These are phyloP conservation scores for Sphaerulina populicola DNA, from an alignment of 2,329 filamentous ascomycete species.

Conservation along the genomic window DNA sequence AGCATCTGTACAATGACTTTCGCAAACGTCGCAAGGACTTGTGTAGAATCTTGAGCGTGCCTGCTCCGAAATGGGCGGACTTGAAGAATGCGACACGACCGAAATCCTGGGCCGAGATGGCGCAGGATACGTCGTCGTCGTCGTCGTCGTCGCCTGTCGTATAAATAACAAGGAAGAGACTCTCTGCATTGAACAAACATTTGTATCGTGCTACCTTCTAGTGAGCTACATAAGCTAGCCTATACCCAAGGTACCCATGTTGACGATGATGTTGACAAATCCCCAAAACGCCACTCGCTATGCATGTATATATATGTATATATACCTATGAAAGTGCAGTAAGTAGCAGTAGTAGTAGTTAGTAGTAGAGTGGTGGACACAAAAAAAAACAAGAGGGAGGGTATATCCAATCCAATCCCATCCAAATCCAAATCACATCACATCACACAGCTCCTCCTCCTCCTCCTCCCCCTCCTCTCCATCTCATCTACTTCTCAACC, in stretches of 20 bases:
- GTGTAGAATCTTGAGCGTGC: constrained; percentile 30
- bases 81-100: constrained; percentile 18
- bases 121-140: neutral
- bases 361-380: too few relatives aligned
- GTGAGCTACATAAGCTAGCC: too few relatives aligned
- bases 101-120: constrained; percentile 4
- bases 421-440: too few relatives aligned
- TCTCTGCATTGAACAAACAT: too few relatives aligned
- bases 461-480: neutral
- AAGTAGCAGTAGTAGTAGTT: too few relatives aligned
- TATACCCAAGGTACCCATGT: neutral
- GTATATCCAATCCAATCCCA: too few relatives aligned
- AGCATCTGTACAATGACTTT: constrained; percentile 40
- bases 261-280: neutral
- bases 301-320: neutral
- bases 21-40: constrained; percentile 36
- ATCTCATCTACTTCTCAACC: neutral
- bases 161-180: too few relatives aligned
- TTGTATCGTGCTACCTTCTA: too few relatives aligned
- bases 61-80: constrained; percentile 27
- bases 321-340: neutral
- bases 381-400: too few relatives aligned
- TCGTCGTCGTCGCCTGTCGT: too few relatives aligned
- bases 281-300: neutral
- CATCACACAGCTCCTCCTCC: neutral